phyloP scores from a whole-genome alignment of 768 basidiomycete species.

The Rhodotorula sphaerocarpa region DNA sequence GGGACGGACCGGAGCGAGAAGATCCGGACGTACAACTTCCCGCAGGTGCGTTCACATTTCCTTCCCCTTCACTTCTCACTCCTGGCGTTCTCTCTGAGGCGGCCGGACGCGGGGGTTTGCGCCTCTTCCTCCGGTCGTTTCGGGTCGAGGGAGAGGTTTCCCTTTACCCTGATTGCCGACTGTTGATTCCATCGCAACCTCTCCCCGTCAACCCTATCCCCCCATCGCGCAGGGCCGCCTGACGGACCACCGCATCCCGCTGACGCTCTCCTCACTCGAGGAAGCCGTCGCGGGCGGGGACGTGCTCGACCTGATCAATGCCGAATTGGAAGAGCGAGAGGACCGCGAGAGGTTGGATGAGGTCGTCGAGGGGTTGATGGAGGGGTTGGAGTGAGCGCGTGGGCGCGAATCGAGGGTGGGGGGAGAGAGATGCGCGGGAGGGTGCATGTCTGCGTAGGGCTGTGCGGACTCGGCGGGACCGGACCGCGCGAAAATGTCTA shows the following conservation, averaged over 20 bases:
- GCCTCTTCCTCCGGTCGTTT: too few relatives aligned
- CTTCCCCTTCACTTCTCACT: not conserved
- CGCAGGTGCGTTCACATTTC: constrained; percentile 58
- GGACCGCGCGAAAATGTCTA: too few relatives aligned
- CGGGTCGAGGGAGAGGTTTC: too few relatives aligned
- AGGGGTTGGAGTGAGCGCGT: not conserved
- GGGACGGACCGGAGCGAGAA: constrained; percentile 85
- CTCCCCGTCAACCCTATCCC: too few relatives aligned
- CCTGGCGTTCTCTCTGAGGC: too few relatives aligned
- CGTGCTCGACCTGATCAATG: constrained; percentile 41
- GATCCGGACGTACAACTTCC: constrained; percentile 89
- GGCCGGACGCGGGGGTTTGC: too few relatives aligned
- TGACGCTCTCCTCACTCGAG: constrained; percentile 52
- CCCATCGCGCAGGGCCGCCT: constrained; percentile 60
- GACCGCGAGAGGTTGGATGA: constrained; percentile 21
- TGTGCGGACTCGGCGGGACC: too few relatives aligned
- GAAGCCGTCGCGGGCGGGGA: constrained; percentile 48
- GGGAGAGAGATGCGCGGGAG: too few relatives aligned
- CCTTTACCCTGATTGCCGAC: too few relatives aligned
- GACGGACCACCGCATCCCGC: constrained; percentile 80
- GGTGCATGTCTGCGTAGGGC: too few relatives aligned
- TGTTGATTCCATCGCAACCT: too few relatives aligned
- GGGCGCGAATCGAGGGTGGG: too few relatives aligned
- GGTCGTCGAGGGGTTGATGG: constrained; percentile 1
- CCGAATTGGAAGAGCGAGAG: constrained; percentile 22